Conservation (phyloP, 1,284 basidiomycete genomes). For the Sporisorium graminicola region DNA sequence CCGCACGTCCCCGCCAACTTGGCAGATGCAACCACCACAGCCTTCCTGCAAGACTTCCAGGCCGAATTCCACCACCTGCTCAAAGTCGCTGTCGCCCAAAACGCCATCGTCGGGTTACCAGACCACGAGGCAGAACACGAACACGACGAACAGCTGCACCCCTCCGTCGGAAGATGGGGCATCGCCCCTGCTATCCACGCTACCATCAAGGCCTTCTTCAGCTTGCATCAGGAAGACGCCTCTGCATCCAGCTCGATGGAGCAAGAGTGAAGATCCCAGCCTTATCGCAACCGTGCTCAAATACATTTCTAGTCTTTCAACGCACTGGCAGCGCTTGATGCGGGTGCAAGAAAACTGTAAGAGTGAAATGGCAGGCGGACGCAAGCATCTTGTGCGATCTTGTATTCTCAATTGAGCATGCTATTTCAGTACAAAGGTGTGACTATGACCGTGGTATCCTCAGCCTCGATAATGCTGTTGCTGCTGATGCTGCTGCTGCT, state of each 20-base stretch:
- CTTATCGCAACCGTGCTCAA: too few relatives aligned
- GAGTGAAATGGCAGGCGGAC: not conserved
- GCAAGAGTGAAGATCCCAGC: not conserved
- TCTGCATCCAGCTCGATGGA: slow-evolving; percentile 1
- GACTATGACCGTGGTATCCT: not conserved
- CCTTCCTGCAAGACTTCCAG: slow-evolving; percentile 13
- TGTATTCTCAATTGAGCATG: not conserved
- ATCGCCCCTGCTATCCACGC: slow-evolving; percentile 18
- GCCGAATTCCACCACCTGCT: slow-evolving; percentile 26
- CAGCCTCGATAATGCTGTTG: slow-evolving; percentile 15
- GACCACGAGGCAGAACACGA: slow-evolving; percentile 17
- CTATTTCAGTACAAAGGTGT: not conserved
- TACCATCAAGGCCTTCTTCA: slow-evolving; percentile 30
- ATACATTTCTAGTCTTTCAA: not conserved
- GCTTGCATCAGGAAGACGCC: slow-evolving; percentile 7
- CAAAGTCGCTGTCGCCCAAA: slow-evolving; percentile 9
- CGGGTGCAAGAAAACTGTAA: not conserved
- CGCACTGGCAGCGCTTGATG: not conserved
- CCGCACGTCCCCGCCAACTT: slow-evolving; percentile 9
- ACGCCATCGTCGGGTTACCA: slow-evolving; percentile 17
- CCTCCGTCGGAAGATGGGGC: slow-evolving; percentile 21
- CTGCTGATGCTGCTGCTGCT: not conserved
- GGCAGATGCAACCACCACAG: not conserved
- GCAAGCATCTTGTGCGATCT: too few relatives aligned
- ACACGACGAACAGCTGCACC: slow-evolving; percentile 10